phyloP scores from a whole-genome alignment of 73 alveolate genomes.

The Tetrahymena borealis region DNA sequence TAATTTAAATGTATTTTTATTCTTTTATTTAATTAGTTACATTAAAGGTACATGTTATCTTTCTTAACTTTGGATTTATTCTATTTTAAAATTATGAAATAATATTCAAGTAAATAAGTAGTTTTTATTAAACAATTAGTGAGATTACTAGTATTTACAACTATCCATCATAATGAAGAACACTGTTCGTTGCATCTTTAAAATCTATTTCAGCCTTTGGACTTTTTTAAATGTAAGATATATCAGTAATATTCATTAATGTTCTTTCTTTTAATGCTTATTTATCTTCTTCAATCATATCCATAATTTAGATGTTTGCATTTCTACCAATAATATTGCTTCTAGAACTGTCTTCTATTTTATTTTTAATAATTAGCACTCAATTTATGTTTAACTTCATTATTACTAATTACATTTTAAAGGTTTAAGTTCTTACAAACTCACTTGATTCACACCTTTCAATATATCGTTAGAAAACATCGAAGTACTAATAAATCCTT shows the following conservation, averaged over 20 bases:
- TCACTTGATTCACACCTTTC: background rate
- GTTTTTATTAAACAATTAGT: background rate
- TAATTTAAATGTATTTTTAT: background rate
- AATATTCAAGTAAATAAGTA: background rate
- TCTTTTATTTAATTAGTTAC: background rate
- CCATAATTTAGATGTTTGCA: background rate
- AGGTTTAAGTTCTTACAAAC: background rate
- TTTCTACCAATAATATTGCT: background rate
- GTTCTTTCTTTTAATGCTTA: background rate
- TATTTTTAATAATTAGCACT: background rate
- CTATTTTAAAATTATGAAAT: background rate
- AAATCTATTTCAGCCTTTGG: background rate
- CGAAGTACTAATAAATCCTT: background rate
- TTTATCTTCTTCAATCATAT: background rate
- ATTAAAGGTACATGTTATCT: background rate
- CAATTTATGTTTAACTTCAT: background rate
- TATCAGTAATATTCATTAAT: background rate
- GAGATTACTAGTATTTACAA: background rate
- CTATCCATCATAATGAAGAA: background rate
- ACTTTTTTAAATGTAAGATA: background rate
- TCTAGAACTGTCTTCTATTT: background rate
- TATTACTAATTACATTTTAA: background rate
- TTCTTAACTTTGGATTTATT: background rate
- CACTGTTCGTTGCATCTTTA: background rate
- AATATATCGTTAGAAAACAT: background rate